phyloP scores from a whole-genome alignment of 2,329 filamentous ascomycete genomes.

The Colletotrichum plurivorum region DNA sequence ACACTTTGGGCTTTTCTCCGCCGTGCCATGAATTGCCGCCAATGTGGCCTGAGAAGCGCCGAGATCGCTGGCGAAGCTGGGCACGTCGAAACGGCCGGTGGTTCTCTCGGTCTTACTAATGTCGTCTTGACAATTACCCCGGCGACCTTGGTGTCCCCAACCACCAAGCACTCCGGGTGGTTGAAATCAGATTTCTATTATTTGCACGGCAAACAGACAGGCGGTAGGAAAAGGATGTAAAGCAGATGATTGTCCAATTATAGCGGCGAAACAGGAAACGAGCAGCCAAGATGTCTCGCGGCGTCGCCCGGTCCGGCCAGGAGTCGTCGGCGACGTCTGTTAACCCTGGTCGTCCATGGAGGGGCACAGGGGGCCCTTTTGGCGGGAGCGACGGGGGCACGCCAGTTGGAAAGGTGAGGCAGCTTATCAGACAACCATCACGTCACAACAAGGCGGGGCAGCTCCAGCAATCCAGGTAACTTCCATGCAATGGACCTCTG shows the following conservation, averaged over 20 bases:
- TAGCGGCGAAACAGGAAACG: conserved; percentile 27
- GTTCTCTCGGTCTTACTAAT: conserved; percentile 29
- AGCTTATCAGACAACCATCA: conserved; percentile 42
- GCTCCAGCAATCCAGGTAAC: conserved; percentile 4
- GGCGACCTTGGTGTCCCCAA: background rate
- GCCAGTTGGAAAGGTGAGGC: conserved; percentile 21
- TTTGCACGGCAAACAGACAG: background rate
- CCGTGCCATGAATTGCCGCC: no score
- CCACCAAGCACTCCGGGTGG: background rate
- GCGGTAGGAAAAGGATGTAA: background rate
- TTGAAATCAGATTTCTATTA: no score
- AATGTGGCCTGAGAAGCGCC: conserved; percentile 19
- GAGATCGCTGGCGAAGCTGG: background rate
- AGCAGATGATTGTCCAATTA: conserved; percentile 4
- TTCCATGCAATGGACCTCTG: background rate
- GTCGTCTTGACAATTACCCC: background rate
- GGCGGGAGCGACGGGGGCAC: background rate
- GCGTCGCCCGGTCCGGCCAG: conserved; percentile 10
- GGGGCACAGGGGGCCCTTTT: background rate
- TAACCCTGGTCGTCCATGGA: no score
- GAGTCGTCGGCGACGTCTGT: background rate
- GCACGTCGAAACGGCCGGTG: conserved; percentile 7
- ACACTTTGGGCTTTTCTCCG: background rate
- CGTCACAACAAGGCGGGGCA: conserved; percentile 41
- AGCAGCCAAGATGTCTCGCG: conserved; percentile 16